phyloP scores from a whole-genome alignment of 305 asterid species.

The Solanum hybrid region DNA sequence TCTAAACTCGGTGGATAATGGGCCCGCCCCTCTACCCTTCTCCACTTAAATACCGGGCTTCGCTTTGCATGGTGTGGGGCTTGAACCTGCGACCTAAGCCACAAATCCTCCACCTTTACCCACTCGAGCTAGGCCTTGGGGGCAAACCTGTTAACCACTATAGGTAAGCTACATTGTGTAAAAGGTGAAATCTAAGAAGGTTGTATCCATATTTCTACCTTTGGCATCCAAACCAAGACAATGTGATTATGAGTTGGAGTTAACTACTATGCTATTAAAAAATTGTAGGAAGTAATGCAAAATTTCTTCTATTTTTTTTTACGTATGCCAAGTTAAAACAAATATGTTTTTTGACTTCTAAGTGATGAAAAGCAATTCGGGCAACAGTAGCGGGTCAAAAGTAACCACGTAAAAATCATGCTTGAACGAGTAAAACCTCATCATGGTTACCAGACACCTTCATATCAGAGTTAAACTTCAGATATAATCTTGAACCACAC shows the following conservation, averaged over 20 bases:
- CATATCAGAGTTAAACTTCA: background rate
- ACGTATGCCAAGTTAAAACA: background rate
- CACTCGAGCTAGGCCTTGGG: no score
- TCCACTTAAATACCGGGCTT: no score
- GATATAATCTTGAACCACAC: background rate
- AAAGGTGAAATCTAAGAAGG: background rate
- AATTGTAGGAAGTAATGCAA: background rate
- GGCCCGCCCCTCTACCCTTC: no score
- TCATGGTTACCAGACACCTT: background rate
- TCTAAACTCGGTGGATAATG: no score
- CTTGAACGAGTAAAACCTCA: background rate
- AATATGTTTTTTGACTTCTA: background rate
- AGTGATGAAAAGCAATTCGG: background rate
- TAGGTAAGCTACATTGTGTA: background rate
- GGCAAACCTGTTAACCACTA: background rate
- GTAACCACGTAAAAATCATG: background rate
- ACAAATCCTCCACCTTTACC: no score
- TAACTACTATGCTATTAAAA: background rate
- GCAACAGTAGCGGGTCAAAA: background rate
- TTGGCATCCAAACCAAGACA: background rate
- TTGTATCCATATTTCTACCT: background rate
- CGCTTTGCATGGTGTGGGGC: no score
- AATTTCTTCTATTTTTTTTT: background rate
- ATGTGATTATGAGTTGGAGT: background rate
- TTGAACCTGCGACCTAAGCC: no score